These are phyloP conservation scores for Echria macrotheca DNA, from an alignment of 495 filamentous ascomycete genomes.

Conservation along the genomic window DNA sequence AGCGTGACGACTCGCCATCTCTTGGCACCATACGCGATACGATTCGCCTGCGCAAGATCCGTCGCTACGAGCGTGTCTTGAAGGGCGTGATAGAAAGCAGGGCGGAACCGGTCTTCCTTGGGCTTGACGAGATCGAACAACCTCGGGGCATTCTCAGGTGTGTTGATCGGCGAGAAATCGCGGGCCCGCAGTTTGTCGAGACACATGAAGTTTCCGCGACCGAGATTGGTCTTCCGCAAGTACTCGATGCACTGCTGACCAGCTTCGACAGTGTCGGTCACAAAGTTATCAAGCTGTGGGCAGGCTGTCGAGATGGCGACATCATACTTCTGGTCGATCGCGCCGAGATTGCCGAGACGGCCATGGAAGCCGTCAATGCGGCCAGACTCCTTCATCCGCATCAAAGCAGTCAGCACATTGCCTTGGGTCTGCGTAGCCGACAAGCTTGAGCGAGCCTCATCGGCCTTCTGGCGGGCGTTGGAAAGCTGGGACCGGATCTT, in stretches of 20 bases:
- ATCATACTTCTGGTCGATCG: conserved; percentile 90
- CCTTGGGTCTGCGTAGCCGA: conserved; percentile 86
- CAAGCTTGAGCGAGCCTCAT: conserved; percentile 86
- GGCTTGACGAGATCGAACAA: conserved; percentile 89
- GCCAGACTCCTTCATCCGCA: conserved; percentile 92
- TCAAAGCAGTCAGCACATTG: conserved; percentile 83
- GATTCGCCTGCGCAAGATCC: conserved; percentile 87
- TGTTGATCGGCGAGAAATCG: conserved; percentile 71
- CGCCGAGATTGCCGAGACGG: conserved; percentile 89
- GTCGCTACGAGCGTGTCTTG: conserved; percentile 91
- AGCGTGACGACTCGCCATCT: conserved; percentile 95
- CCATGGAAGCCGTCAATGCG: conserved; percentile 96
- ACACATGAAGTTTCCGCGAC: conserved; percentile 95
- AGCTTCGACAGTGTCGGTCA: conserved; percentile 89
- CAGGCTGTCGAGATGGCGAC: conserved; percentile 96
- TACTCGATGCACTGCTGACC: conserved; percentile 98
- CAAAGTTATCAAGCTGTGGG: conserved; percentile 83
- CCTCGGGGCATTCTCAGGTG: conserved; percentile 85
- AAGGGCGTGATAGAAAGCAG: conserved; percentile 89
- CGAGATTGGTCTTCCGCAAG: conserved; percentile 92
- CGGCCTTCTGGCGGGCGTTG: conserved; percentile 82
- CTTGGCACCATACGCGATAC: conserved; percentile 88
- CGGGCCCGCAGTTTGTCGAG: conserved; percentile 76
- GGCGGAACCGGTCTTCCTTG: conserved; percentile 79
- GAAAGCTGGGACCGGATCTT: conserved; percentile 76